These are phyloP conservation scores for Cyanodermella asteris DNA, from an alignment of 2,329 filamentous ascomycete genomes.

Conservation along the genomic window DNA sequence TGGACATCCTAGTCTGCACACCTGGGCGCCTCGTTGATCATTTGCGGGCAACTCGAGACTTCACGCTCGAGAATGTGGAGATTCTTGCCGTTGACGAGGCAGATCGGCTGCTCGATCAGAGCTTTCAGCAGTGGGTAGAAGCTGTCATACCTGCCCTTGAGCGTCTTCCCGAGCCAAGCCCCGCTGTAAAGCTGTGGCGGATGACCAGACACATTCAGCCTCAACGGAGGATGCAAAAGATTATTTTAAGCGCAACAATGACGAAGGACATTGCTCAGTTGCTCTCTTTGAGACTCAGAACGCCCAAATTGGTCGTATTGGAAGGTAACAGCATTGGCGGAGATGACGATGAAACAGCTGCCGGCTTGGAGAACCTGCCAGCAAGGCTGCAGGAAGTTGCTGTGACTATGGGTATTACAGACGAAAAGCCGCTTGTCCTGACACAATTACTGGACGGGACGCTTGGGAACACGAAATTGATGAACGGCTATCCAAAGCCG, in stretches of 20 bases:
- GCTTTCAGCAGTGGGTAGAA: slow-evolving; percentile 77
- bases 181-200: slow-evolving; percentile 15
- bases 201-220: slow-evolving; percentile 16
- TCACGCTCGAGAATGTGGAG: slow-evolving; percentile 52
- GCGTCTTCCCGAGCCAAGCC: slow-evolving; percentile 26
- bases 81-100: slow-evolving; percentile 92
- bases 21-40: slow-evolving; percentile 85
- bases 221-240: slow-evolving; percentile 40
- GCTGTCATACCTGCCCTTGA: slow-evolving; percentile 40
- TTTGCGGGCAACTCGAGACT: slow-evolving; percentile 61
- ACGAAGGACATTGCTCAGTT: slow-evolving; percentile 67
- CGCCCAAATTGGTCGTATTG: slow-evolving; percentile 57
- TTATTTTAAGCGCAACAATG: slow-evolving; percentile 82
- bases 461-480: not conserved
- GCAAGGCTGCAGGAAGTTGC: slow-evolving; percentile 39
- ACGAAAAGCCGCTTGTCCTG: slow-evolving; percentile 66
- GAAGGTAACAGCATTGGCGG: slow-evolving; percentile 25
- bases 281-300: slow-evolving; percentile 45
- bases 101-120: slow-evolving; percentile 74
- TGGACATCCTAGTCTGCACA: slow-evolving; percentile 79
- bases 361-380: slow-evolving; percentile 29
- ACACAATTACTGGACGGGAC: slow-evolving; percentile 45
- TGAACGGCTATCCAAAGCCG: slow-evolving; percentile 11
- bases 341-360: slow-evolving; percentile 8
- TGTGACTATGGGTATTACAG: slow-evolving; percentile 44